A percentile compares a stretch with the other conserved stretches of the same genome.
phyloP scores from a whole-genome alignment of 495 filamentous ascomycete genomes.

The Lentithecium fluviatile region DNA sequence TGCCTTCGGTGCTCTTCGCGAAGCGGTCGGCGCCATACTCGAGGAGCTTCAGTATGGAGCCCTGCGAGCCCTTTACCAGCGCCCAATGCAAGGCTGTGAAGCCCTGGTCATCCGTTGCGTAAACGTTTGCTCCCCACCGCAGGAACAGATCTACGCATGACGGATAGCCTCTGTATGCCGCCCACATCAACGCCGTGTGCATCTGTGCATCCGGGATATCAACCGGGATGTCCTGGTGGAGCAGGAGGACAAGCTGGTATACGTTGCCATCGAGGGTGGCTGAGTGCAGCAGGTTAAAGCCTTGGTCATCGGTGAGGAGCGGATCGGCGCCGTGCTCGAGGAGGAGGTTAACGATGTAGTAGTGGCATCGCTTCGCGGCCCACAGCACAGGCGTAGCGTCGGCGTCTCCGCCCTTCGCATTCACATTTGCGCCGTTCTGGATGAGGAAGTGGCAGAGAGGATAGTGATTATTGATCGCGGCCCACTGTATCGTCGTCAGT shows the following conservation, averaged over 20 bases:
- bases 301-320: conserved; percentile 82
- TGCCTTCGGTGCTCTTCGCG: conserved; percentile 79
- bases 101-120: conserved; percentile 83
- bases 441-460: conserved; percentile 93
- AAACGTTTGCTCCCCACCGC: conserved; percentile 92
- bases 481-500: conserved; percentile 66
- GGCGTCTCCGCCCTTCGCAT: conserved; percentile 91
- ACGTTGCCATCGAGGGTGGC: conserved; percentile 97
- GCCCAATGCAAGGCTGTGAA: conserved; percentile 97
- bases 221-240: conserved; percentile 91
- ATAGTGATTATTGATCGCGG: conserved; percentile 98
- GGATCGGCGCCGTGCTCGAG: conserved; percentile 88
- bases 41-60: conserved; percentile 84
- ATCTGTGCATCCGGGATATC: conserved; percentile 84
- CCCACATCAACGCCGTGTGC: conserved; percentile 97
- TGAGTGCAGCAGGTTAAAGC: conserved; percentile 94
- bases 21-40: conserved; percentile 95
- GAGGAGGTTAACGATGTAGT: conserved; percentile 78
- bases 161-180: conserved; percentile 92
- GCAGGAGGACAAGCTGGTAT: conserved; percentile 78
- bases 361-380: conserved; percentile 92
- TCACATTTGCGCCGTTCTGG: conserved; percentile 84
- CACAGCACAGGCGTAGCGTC: conserved; percentile 91
- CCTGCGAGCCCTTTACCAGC: conserved; percentile 81
- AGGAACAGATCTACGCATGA: conserved; percentile 89